A percentile compares a stretch with the other conserved stretches of the same genome.
These are phyloP conservation scores for Cutaneotrichosporon dermatis DNA, from an alignment of 1,284 basidiomycete genomes.

Conservation along the genomic window DNA sequence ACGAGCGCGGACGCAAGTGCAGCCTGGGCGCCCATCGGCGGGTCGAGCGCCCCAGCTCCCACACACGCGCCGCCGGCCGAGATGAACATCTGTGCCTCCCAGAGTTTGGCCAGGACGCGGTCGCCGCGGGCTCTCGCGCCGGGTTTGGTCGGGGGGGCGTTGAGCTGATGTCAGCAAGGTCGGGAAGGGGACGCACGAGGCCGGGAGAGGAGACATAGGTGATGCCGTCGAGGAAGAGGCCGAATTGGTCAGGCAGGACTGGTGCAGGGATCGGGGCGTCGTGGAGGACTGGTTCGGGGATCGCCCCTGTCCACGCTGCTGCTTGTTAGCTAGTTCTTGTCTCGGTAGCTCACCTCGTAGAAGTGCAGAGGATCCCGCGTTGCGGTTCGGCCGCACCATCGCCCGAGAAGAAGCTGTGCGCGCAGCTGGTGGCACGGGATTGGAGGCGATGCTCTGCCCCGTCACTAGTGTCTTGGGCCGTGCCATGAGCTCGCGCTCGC, in stretches of 20 bases:
- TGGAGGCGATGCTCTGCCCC: neutral
- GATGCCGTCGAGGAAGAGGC: conserved; percentile 15
- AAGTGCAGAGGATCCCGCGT: neutral
- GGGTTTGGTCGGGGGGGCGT: conserved; percentile 12
- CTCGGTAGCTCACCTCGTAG: neutral
- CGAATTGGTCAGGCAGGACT: conserved; percentile 5
- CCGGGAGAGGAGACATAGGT: conserved; percentile 7
- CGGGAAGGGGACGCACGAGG: conserved; percentile 3
- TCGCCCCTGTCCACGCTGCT: neutral
- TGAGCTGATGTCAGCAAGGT: conserved; percentile 6
- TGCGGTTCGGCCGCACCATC: neutral
- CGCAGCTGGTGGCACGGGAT: neutral
- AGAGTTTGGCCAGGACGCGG: conserved; percentile 16
- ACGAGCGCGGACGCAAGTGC: conserved; percentile 13
- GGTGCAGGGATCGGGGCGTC: neutral
- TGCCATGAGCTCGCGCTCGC: neutral
- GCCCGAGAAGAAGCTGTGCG: neutral
- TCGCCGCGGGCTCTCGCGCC: conserved; percentile 13
- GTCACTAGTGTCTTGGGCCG: neutral
- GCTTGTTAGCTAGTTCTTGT: too few species aligned
- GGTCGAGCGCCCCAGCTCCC: neutral
- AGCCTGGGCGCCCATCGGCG: neutral
- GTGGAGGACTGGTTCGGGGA: neutral
- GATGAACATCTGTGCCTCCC: conserved; percentile 16
- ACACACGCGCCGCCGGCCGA: conserved; percentile 1